phyloP scores from a whole-genome alignment of 352 stramenopile genomes.

The Phytophthora macrochlamydospora region DNA sequence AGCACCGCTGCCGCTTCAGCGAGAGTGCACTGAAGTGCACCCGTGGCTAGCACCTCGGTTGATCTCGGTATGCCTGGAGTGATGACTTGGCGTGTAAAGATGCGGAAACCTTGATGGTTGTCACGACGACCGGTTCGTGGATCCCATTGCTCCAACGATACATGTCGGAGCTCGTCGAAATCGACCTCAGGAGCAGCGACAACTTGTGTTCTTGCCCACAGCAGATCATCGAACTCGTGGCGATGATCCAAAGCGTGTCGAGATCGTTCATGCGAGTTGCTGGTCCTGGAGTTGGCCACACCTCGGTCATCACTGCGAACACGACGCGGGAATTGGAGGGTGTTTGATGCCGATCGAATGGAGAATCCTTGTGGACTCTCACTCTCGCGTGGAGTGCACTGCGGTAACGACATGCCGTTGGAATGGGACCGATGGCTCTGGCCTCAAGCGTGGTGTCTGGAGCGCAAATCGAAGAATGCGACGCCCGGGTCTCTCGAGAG shows the following conservation, averaged over 20 bases:
- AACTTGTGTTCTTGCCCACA: slow-evolving; percentile 17
- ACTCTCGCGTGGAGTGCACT: neutral
- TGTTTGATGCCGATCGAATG: no score
- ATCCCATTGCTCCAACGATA: slow-evolving; percentile 26
- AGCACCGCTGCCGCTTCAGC: slow-evolving; percentile 28
- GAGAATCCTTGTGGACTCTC: neutral
- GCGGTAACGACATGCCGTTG: neutral
- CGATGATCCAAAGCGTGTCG: neutral
- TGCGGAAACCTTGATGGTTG: slow-evolving; percentile 16
- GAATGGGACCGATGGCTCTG: neutral
- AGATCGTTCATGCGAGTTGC: slow-evolving; percentile 2
- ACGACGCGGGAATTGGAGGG: no score
- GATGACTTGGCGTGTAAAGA: slow-evolving; percentile 13
- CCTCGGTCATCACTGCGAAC: no score
- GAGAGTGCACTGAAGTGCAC: slow-evolving; percentile 33
- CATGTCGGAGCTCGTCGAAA: slow-evolving; percentile 10
- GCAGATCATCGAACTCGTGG: slow-evolving; percentile 11
- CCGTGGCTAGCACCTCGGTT: slow-evolving; percentile 26
- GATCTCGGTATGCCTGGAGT: slow-evolving; percentile 3
- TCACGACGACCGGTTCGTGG: neutral
- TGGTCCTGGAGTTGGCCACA: neutral
- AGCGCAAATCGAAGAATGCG: slow-evolving; percentile 1
- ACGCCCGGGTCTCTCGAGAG: neutral
- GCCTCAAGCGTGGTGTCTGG: neutral
- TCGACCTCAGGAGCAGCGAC: slow-evolving; percentile 22